Base-by-base conservation (phyloP, 2,329 filamentous ascomycete species). In the Alternaria panax region DNA sequence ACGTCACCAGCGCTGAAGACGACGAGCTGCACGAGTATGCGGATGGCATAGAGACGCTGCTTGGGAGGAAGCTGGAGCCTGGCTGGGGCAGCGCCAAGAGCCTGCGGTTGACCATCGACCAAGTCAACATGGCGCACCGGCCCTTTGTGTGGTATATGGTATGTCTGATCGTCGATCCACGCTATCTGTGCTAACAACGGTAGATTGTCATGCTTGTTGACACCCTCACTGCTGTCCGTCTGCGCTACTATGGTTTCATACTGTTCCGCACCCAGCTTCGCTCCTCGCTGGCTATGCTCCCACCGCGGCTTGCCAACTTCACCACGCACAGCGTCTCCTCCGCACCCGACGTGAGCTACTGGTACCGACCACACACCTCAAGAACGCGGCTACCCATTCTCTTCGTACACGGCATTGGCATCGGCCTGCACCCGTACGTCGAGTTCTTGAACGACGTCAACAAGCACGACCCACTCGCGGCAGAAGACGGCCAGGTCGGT, bases 391-490 rank as follows among this genome's bases (percentile, higher is more conserved):
- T 85, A 0, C 90, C 89, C 0, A 76, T 92, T 7, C 75, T 92
- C 4, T 91, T 91, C 75, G 81, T 91, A 47, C 90, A 92, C 66
- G 90, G 90, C 16, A 90, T 91, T 48, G 88, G 89, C 41, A 82
- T 92, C 57, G 89, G 90, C 0, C 81, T 92, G 2, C 85, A 85
- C 70, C 84, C 88, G 0, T 90, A 91, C 66, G 78, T 83, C 12
- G 73, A 78, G 16, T 89, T 89, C 68, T 77, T 92, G 2, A 72
- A 76, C 32, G 82, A 84, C 50, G 75, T 91, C 38, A 80, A 82
- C 62, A 71, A 77, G 18, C 60, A 68, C 4, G 72, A 71, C 7
- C 68, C 64, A 1, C 41, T 62, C 9, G 59, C 65, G 2, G 64
- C 63, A 18, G 59, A 72, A 18, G 78, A 82, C 53, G 82, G 80